Conservation (phyloP, 2,329 filamentous ascomycete genomes). For the Penicillium sp. region DNA sequence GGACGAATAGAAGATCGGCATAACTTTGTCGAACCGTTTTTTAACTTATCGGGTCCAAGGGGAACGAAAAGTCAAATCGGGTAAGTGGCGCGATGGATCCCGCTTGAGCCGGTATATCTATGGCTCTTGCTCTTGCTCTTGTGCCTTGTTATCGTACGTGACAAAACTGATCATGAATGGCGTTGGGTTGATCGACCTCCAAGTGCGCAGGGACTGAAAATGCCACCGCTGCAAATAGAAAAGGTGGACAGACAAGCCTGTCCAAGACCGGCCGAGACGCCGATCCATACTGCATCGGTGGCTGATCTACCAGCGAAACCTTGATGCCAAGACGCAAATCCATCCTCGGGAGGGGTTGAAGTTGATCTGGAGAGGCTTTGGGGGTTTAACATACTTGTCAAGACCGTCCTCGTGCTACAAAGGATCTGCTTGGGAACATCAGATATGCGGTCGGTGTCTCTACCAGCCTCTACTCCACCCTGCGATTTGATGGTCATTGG, state of each 20-base stretch:
- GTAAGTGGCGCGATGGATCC: conserved; percentile 8
- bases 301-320: conserved; percentile 23
- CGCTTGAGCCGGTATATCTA: not conserved
- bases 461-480: not conserved
- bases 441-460: not conserved
- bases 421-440: not conserved
- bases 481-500: conserved; percentile 4
- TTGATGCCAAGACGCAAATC: conserved; percentile 21
- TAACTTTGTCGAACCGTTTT: conserved; percentile 16
- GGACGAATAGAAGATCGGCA: conserved; percentile 9
- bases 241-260: conserved; percentile 10
- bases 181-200: not conserved
- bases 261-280: conserved; percentile 10
- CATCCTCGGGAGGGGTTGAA: conserved; percentile 12
- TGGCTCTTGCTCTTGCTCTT: too few relatives aligned
- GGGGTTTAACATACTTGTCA: not conserved
- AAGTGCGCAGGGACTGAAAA: not conserved
- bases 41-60: conserved; percentile 11
- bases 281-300: conserved; percentile 22
- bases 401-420: not conserved
- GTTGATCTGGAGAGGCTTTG: not conserved
- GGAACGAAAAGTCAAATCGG: conserved; percentile 7
- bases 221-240: conserved; percentile 7
- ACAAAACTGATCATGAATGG: not conserved
- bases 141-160: not conserved